phyloP scores from a whole-genome alignment of 2,329 filamentous ascomycete species.

The Aspergillus felis region DNA sequence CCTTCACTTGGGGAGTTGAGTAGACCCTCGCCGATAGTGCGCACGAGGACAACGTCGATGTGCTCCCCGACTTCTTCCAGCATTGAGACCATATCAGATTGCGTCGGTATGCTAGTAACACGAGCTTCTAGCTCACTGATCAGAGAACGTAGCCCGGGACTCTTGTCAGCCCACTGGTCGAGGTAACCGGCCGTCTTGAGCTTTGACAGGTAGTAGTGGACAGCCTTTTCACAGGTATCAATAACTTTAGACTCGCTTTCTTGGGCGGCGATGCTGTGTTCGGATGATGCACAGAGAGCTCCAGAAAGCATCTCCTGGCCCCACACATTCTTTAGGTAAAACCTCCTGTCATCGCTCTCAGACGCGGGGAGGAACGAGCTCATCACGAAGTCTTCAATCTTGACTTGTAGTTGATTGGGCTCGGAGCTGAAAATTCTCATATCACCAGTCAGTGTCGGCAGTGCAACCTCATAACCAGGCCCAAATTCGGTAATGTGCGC shows the following conservation, averaged over 20 bases:
- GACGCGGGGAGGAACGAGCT: conserved; percentile 4
- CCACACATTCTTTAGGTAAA: conserved; percentile 3
- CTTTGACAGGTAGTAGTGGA: conserved; percentile 4
- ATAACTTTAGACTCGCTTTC: background rate
- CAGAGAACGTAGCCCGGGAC: background rate
- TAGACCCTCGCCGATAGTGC: conserved; percentile 1
- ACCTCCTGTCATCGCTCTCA: conserved; percentile 1
- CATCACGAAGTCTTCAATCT: conserved; percentile 3
- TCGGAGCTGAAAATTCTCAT: conserved; percentile 3
- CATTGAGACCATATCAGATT: conserved; percentile 2
- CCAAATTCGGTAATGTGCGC: conserved; percentile 2
- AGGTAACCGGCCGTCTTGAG: background rate
- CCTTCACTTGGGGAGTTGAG: background rate
- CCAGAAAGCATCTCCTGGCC: conserved; percentile 4
- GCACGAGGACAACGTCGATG: conserved; percentile 3
- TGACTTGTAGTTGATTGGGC: background rate
- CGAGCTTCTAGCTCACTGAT: background rate
- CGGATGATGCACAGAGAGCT: background rate
- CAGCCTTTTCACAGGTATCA: conserved; percentile 3
- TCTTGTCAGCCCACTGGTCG: conserved; percentile 1
- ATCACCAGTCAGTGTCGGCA: conserved; percentile 3
- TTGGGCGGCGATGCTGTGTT: background rate
- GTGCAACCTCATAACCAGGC: conserved; percentile 1
- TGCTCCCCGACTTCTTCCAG: conserved; percentile 3
- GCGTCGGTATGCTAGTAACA: background rate